Conservation (phyloP, 768 basidiomycete species). For the Aureoboletus auriporus region DNA sequence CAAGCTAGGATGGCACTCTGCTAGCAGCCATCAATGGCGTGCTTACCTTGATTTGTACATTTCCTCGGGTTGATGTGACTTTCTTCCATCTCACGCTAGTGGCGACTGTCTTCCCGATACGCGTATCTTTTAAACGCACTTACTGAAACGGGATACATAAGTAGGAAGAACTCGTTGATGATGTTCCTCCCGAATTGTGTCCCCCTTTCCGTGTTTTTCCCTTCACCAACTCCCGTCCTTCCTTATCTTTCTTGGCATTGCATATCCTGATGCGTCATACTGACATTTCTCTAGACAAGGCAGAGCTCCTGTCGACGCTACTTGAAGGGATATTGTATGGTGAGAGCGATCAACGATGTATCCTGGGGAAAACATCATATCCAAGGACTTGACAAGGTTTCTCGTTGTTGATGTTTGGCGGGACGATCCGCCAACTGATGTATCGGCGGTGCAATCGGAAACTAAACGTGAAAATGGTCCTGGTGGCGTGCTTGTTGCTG, state of each 20-base stretch:
- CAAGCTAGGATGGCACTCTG: not conserved
- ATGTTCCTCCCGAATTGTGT: too few species aligned
- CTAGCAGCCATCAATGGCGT: not conserved
- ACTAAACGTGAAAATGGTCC: slow-evolving; percentile 18
- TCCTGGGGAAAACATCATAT: not conserved
- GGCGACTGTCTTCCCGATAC: not conserved
- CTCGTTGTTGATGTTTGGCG: slow-evolving; percentile 32
- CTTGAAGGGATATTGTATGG: slow-evolving; percentile 13
- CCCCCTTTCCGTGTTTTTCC: not conserved
- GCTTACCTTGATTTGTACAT: not conserved
- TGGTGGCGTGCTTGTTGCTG: slow-evolving; percentile 19
- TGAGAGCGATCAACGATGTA: not conserved
- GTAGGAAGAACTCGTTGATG: not conserved
- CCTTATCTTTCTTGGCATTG: not conserved
- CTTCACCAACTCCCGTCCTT: not conserved
- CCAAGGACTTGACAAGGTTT: slow-evolving; percentile 19
- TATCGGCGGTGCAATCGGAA: slow-evolving; percentile 1
- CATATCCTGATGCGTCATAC: not conserved
- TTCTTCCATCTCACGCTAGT: not conserved
- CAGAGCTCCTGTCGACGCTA: slow-evolving; percentile 5
- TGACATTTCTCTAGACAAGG: not conserved
- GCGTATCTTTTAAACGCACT: not conserved
- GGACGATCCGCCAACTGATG: slow-evolving; percentile 23
- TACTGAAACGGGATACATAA: not conserved
- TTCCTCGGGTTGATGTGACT: not conserved